Conservation (phyloP, 345 rosid genomes). For the Linum lewisii region DNA sequence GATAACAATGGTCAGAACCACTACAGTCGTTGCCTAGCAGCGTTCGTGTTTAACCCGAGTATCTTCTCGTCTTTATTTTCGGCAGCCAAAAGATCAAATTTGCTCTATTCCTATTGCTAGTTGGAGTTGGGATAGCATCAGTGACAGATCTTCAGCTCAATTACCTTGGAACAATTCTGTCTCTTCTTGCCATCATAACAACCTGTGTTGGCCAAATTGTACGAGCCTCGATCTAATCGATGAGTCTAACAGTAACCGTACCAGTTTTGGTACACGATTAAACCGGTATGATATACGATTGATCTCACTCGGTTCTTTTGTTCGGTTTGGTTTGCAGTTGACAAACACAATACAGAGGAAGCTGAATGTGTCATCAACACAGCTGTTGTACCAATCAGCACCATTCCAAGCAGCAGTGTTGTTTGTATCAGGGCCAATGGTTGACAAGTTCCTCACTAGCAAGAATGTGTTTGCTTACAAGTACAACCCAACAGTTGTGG, state of each 20-base stretch:
- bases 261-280: too few relatives aligned
- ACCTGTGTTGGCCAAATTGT: conserved; percentile 98
- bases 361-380: conserved; percentile 89
- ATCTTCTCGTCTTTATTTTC: background rate
- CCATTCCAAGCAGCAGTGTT: conserved; percentile 97
- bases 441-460: conserved; percentile 73
- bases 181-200: conserved; percentile 74
- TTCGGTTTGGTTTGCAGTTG: too few relatives aligned
- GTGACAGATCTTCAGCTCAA: conserved; percentile 97
- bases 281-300: too few relatives aligned
- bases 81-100: conserved; percentile 75
- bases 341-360: conserved; percentile 94
- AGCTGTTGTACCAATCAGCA: conserved; percentile 90
- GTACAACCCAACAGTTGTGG: conserved; percentile 74
- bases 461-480: conserved; percentile 81
- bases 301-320: too few relatives aligned
- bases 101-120: conserved; percentile 51
- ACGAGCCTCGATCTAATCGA: conserved; percentile 18
- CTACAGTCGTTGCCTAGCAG: too few relatives aligned
- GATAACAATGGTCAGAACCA: too few relatives aligned
- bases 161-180: conserved; percentile 60
- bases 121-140: conserved; percentile 92
- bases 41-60: too few relatives aligned
- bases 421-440: conserved; percentile 89
- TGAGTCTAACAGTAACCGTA: too few relatives aligned